A percentile compares a stretch with the other conserved stretches of the same genome.
These are phyloP conservation scores for Saccharomycopsis sp. DNA, from an alignment of 805 yeast species.

Conservation along the genomic window DNA sequence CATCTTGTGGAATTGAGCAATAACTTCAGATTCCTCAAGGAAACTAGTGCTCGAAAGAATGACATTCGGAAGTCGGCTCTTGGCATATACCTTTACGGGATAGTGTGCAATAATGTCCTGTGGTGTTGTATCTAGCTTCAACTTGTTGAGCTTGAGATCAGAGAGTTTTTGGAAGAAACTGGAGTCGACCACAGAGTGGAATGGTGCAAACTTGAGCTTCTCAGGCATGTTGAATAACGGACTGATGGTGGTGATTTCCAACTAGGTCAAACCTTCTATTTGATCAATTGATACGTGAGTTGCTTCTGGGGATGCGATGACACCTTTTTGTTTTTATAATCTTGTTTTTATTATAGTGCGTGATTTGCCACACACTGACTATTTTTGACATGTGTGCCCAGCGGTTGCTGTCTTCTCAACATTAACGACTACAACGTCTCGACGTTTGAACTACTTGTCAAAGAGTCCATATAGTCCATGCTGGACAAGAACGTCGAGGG, in stretches of 20 bases:
- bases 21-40: conserved; percentile 17
- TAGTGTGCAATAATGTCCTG: conserved; percentile 31
- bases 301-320: no score
- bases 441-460: no score
- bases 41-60: conserved; percentile 30
- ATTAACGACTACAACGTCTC: no score
- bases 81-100: conserved; percentile 26
- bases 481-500: no score
- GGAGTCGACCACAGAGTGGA: conserved; percentile 73
- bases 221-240: conserved; percentile 8
- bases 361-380: no score
- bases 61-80: conserved; percentile 27
- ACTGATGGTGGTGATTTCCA: not conserved
- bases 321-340: no score
- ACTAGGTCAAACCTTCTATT: no score
- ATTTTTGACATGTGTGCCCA: no score
- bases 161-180: conserved; percentile 76
- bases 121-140: conserved; percentile 50
- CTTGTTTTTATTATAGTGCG: no score
- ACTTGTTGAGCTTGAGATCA: conserved; percentile 60
- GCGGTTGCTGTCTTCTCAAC: no score
- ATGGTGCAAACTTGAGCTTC: conserved; percentile 35
- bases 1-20: conserved; percentile 11
- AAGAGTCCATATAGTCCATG: no score
- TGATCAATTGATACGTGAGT: no score